Conservation (phyloP, 331 rosid species). For the Acacia concinna region DNA sequence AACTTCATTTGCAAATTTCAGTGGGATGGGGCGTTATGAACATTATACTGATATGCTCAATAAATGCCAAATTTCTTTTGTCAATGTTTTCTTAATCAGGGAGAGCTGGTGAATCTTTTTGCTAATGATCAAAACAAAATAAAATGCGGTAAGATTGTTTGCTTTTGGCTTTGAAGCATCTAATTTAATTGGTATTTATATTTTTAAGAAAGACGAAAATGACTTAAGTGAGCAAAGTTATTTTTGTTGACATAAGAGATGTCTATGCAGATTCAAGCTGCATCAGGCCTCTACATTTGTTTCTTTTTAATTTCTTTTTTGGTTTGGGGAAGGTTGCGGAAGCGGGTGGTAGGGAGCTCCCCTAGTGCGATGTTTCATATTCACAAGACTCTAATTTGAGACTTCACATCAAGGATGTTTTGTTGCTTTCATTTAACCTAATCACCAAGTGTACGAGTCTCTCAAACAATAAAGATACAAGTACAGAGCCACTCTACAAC, state of each 20-base stretch:
- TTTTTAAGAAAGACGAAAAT: background rate
- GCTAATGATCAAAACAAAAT: slow-evolving; percentile 95
- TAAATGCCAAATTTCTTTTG: background rate
- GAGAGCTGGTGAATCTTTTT: slow-evolving; percentile 85
- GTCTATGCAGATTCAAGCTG: background rate
- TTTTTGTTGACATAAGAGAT: background rate
- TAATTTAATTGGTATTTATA: background rate
- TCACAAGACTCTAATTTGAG: background rate
- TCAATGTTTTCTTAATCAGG: slow-evolving; percentile 54
- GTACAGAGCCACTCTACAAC: background rate
- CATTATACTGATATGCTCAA: background rate
- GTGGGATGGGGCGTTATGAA: background rate
- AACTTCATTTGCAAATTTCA: slow-evolving; percentile 8
- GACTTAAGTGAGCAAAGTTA: background rate
- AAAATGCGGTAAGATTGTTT: slow-evolving; percentile 72
- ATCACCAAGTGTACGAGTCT: background rate
- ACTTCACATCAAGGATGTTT: background rate
- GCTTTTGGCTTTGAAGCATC: slow-evolving; percentile 26
- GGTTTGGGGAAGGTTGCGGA: too few relatives aligned
- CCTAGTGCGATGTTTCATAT: background rate
- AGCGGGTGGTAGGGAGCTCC: background rate
- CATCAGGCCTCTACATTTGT: background rate
- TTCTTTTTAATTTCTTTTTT: too few relatives aligned
- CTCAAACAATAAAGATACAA: background rate
- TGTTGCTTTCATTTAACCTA: background rate